phyloP scores from a whole-genome alignment of 306 rosid species.

The Abrus pulchellus region DNA sequence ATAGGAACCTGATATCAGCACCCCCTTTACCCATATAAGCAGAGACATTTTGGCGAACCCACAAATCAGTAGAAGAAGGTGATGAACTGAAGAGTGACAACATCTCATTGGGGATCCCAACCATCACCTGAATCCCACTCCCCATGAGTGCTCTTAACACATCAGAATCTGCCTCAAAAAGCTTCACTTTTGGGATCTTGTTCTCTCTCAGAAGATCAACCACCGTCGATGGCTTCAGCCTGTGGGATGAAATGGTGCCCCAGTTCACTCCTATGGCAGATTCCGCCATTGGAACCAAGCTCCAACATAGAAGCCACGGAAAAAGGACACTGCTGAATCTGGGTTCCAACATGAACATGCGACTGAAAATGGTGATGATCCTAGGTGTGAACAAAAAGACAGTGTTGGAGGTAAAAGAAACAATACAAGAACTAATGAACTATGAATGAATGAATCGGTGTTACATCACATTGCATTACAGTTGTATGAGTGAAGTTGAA shows the following conservation, averaged over 20 bases:
- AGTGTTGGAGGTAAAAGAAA: not conserved
- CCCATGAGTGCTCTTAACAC: slow-evolving; percentile 70
- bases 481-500: slow-evolving; percentile 45
- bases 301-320: slow-evolving; percentile 41
- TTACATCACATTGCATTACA: not conserved
- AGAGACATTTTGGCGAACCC: slow-evolving; percentile 87
- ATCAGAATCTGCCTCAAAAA: slow-evolving; percentile 84
- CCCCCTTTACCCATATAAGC: slow-evolving; percentile 75
- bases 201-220: slow-evolving; percentile 79
- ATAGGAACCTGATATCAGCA: slow-evolving; percentile 81
- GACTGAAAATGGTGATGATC: not conserved
- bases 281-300: slow-evolving; percentile 59
- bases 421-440: not conserved
- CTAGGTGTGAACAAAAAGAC: not conserved
- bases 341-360: slow-evolving; percentile 53
- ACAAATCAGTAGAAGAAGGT: slow-evolving; percentile 73
- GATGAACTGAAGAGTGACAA: slow-evolving; percentile 68
- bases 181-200: slow-evolving; percentile 79
- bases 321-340: slow-evolving; percentile 42
- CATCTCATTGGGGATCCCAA: slow-evolving; percentile 94
- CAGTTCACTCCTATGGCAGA: slow-evolving; percentile 89
- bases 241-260: slow-evolving; percentile 83
- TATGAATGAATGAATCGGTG: not conserved
- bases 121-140: slow-evolving; percentile 81
- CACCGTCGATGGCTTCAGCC: slow-evolving; percentile 75